Evolutionary conservation across 2,329 filamentous ascomycete species (phyloP), one percentile per base, ranked within the genome.

Genomic region (Triangularia verruculosa): DNA sequence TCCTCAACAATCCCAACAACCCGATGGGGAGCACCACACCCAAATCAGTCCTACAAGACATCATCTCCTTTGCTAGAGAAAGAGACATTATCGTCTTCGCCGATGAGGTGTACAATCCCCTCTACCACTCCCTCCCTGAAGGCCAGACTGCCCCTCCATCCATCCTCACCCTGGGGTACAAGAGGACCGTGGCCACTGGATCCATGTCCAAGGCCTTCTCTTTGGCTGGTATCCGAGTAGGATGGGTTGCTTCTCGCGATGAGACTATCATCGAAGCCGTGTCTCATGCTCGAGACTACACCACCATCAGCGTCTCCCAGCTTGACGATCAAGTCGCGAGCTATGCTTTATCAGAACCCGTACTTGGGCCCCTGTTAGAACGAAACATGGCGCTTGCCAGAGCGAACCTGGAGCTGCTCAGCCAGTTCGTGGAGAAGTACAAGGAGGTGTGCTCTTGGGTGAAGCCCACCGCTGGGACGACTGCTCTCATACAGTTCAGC

Each of bases 191-290:
- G 30, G 86, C 86, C 12, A 95, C 91, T 0, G 89, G 92, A 13
- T 93, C 90, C 17, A 86, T 96, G 80, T 94, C 90, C 25, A 96
- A 96, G 77, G 90, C 91, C 0, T 97, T 92, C 76, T 87, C 90
- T 2, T 78, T 97, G 4, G 91, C 92, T 0, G 92, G 93, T 1
- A 88, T 96, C 66, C 87, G 92, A 0, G 77, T 93, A 1, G 93
- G 93, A 30, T 97, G 93, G 93, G 82, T 94, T 63, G 91, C 90
- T 3, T 89, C 88, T 13, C 85, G 86, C 25, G 85, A 86, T 74
- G 72, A 74, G 4, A 77, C 78, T 0, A 81, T 96, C 62, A 82
- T 94, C 60, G 83, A 87, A 58, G 79, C 82, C 13, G 81, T 90
- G 66, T 86, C 88, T 11, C 76, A 79, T 13, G 87, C 88, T 1